Conservation (phyloP, 2,329 filamentous ascomycete genomes). For the Pseudopithomyces maydicus region DNA sequence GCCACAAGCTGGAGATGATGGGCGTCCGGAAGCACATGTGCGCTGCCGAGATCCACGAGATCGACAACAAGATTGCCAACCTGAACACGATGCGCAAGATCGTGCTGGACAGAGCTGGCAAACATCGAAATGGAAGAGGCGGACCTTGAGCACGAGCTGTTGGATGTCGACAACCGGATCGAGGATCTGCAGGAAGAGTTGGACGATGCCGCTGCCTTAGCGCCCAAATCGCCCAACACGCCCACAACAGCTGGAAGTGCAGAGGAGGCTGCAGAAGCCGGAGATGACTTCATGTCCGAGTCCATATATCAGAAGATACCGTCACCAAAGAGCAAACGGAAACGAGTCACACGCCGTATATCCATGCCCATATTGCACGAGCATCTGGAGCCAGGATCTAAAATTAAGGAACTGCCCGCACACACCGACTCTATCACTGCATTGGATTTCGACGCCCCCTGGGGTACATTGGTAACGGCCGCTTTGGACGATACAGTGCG, state of each 20-base stretch:
- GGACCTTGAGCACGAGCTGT: conserved; percentile 82
- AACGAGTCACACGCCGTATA: conserved; percentile 68
- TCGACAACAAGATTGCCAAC: conserved; percentile 96
- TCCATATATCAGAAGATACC: conserved; percentile 96
- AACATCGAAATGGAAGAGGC: conserved; percentile 88
- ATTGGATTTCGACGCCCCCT: conserved; percentile 95
- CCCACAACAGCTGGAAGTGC: conserved; percentile 54
- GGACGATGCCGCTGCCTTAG: conserved; percentile 55
- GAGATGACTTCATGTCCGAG: conserved; percentile 85
- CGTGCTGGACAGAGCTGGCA: conserved; percentile 83
- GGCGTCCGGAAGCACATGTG: conserved; percentile 96
- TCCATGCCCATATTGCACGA: conserved; percentile 96
- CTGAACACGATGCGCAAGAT: conserved; percentile 91
- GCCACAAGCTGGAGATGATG: conserved; percentile 89
- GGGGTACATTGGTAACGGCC: conserved; percentile 91
- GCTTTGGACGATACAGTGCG: conserved; percentile 91
- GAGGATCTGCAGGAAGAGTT: conserved; percentile 67
- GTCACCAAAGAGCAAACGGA: conserved; percentile 57
- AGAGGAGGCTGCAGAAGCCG: conserved; percentile 53
- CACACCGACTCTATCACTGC: conserved; percentile 89
- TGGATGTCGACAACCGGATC: conserved; percentile 65
- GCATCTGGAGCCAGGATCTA: conserved; percentile 87
- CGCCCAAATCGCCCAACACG: conserved; percentile 46
- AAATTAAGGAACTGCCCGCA: conserved; percentile 85
- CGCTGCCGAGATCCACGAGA: conserved; percentile 91